phyloP scores from a whole-genome alignment of 257 asterid species.

The Thymus quinquecostatus region DNA sequence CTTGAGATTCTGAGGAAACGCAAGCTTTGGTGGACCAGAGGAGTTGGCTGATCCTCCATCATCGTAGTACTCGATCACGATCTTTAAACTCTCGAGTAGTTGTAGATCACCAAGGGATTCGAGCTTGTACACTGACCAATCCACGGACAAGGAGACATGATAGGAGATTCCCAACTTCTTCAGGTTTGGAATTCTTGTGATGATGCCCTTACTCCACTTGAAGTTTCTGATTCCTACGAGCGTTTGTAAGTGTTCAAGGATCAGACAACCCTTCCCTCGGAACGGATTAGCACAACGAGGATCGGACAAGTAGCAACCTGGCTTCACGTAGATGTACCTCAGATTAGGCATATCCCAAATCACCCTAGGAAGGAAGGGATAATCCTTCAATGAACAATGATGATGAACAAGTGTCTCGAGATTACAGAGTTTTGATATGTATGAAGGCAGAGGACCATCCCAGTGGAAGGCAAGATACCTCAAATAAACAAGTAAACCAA shows the following conservation, averaged over 20 bases:
- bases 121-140: constrained; percentile 12
- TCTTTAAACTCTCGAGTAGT: constrained; percentile 21
- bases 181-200: constrained; percentile 12
- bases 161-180: constrained; percentile 21
- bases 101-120: constrained; percentile 21
- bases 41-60: not conserved
- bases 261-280: not conserved
- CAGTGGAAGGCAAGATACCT: constrained; percentile 33
- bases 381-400: not conserved
- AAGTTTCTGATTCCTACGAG: constrained; percentile 24
- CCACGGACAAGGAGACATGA: not conserved
- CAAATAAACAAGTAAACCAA: not conserved
- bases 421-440: constrained; percentile 25
- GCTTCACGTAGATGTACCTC: constrained; percentile 12
- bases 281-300: not conserved
- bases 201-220: not conserved
- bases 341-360: constrained; percentile 31
- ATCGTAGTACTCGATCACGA: not conserved
- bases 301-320: not conserved
- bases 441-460: not conserved
- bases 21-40: not conserved
- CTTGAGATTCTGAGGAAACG: constrained; percentile 7
- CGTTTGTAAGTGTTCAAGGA: constrained; percentile 23
- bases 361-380: constrained; percentile 4
- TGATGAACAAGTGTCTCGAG: constrained; percentile 22